Conservation (phyloP, 352 stramenopile species). For the Globisporangium orthogonon region DNA sequence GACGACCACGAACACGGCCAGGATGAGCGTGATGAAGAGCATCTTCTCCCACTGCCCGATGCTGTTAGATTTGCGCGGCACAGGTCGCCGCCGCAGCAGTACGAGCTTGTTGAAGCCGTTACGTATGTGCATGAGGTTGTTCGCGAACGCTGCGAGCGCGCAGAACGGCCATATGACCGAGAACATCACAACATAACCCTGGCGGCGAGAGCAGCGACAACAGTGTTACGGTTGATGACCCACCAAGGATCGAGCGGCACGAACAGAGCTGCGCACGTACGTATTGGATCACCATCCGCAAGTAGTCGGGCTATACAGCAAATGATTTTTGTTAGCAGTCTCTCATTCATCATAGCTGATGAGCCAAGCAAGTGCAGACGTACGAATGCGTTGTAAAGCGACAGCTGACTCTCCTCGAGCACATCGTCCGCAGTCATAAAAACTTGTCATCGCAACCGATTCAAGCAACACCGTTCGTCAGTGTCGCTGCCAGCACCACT, state of each 20-base stretch:
- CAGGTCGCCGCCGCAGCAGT: slow-evolving; percentile 53
- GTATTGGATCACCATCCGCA: slow-evolving; percentile 87
- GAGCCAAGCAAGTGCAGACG: slow-evolving; percentile 9
- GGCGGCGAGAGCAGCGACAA: background rate
- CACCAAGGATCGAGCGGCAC: background rate
- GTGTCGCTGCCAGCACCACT: background rate
- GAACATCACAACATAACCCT: slow-evolving; percentile 88
- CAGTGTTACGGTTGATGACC: background rate
- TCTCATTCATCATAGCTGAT: background rate
- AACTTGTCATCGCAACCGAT: slow-evolving; percentile 16
- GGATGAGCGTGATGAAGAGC: slow-evolving; percentile 75
- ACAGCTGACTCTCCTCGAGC: slow-evolving; percentile 74
- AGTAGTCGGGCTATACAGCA: slow-evolving; percentile 58
- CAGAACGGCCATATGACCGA: slow-evolving; percentile 86
- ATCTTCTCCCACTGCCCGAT: slow-evolving; percentile 87
- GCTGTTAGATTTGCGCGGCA: slow-evolving; percentile 78
- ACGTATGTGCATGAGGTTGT: slow-evolving; percentile 81
- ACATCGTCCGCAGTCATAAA: slow-evolving; percentile 85
- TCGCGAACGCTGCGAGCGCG: slow-evolving; percentile 62
- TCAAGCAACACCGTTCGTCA: background rate
- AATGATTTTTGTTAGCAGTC: background rate
- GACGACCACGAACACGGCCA: slow-evolving; percentile 80
- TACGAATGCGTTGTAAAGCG: slow-evolving; percentile 80
- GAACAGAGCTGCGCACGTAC: slow-evolving; percentile 20
- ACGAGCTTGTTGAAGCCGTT: slow-evolving; percentile 84